These are phyloP conservation scores for Diutina catenulata DNA, from an alignment of 1,139 yeast genomes.

Conservation along the genomic window DNA sequence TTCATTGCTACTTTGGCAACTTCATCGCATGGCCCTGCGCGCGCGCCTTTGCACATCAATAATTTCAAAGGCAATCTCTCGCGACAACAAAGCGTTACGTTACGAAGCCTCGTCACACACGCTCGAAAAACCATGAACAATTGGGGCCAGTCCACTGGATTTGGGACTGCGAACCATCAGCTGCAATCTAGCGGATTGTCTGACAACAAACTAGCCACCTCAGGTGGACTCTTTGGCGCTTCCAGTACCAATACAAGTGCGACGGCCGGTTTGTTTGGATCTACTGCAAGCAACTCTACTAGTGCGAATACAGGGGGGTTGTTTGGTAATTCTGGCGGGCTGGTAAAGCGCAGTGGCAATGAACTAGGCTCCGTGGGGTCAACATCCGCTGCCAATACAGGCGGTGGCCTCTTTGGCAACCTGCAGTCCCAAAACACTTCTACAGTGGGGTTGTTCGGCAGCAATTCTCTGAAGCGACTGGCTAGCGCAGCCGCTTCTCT, in stretches of 20 bases:
- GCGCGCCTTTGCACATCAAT: too few relatives aligned
- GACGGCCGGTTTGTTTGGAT: conserved; percentile 7
- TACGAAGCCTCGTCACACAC: too few relatives aligned
- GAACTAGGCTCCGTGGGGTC: not conserved
- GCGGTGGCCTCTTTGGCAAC: conserved; percentile 6
- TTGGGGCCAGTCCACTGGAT: too few relatives aligned
- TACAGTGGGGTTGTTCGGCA: not conserved
- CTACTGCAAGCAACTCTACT: not conserved
- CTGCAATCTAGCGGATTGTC: too few relatives aligned
- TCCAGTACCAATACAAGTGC: not conserved
- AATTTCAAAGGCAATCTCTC: too few relatives aligned
- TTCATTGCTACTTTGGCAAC: too few relatives aligned
- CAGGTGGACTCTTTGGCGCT: conserved; percentile 7
- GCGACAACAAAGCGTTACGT: too few relatives aligned
- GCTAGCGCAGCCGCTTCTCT: conserved; percentile 3
- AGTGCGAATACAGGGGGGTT: not conserved
- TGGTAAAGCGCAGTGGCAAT: too few relatives aligned
- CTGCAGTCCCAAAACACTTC: not conserved
- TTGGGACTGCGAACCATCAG: too few relatives aligned
- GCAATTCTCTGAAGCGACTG: conserved; percentile 3
- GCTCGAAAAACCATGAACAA: too few relatives aligned
- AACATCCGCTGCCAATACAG: not conserved
- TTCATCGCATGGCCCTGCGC: too few relatives aligned
- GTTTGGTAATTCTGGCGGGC: not conserved
- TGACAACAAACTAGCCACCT: not conserved